phyloP scores from a whole-genome alignment of 257 asterid species.

The Parsonsia alboflavescens region DNA sequence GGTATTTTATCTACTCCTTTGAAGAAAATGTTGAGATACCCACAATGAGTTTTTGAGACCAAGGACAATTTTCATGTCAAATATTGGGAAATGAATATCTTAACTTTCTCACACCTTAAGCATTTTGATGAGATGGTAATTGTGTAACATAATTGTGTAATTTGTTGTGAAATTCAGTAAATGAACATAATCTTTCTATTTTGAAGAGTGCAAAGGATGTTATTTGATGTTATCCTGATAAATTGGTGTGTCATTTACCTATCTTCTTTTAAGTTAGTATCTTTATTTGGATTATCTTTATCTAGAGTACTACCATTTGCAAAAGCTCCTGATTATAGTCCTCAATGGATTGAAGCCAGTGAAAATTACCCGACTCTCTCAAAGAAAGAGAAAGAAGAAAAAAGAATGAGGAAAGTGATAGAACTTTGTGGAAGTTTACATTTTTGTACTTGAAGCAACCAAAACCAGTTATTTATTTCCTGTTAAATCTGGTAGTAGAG shows the following conservation, averaged over 20 bases:
- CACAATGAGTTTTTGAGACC: background rate
- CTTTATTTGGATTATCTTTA: background rate
- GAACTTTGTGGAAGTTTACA: too few relatives aligned
- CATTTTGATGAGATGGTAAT: background rate
- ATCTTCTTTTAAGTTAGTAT: background rate
- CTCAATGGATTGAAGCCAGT: background rate
- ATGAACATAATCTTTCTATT: background rate
- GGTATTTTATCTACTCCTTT: slow-evolving; percentile 37
- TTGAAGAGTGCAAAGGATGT: background rate
- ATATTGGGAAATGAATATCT: background rate
- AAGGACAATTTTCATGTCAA: background rate
- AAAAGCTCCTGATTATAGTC: background rate
- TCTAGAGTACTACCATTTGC: background rate
- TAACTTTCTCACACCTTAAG: background rate
- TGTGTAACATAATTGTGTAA: background rate
- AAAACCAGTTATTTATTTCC: too few relatives aligned
- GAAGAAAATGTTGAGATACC: background rate
- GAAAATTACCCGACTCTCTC: too few relatives aligned
- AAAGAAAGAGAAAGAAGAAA: too few relatives aligned
- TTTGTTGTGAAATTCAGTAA: background rate
- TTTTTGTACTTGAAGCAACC: too few relatives aligned
- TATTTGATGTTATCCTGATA: too few relatives aligned
- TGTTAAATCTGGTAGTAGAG: too few relatives aligned
- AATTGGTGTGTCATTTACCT: background rate
- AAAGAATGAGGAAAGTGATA: too few relatives aligned